Conservation (phyloP, 768 basidiomycete species). For the Collybiopsis confluens region DNA sequence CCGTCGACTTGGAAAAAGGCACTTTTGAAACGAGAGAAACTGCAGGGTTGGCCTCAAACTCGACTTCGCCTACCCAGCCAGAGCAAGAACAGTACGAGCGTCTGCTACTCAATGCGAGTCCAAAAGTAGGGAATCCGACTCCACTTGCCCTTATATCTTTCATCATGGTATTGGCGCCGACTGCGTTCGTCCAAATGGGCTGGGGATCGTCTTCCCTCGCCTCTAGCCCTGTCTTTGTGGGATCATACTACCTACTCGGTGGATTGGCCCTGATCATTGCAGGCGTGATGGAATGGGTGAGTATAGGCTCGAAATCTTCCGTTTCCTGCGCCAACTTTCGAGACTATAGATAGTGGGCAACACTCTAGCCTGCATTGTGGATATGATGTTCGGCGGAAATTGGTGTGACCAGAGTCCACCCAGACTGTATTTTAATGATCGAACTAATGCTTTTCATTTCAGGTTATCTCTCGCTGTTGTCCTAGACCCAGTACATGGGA, state of each 20-base stretch:
- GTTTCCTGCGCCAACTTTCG: not conserved
- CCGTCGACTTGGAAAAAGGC: conserved; percentile 14
- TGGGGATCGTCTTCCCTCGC: conserved; percentile 14
- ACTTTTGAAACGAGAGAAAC: conserved; percentile 5
- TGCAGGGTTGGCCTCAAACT: not conserved
- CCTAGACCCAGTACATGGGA: conserved; percentile 12
- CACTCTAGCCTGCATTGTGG: conserved; percentile 17
- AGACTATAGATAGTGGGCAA: conserved; percentile 15
- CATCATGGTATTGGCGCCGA: conserved; percentile 15
- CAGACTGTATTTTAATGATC: not conserved
- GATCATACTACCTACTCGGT: conserved; percentile 15
- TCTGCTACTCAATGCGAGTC: not conserved
- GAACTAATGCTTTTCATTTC: not conserved
- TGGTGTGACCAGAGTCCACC: conserved; percentile 6
- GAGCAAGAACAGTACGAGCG: conserved; percentile 10
- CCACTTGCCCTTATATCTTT: conserved; percentile 15
- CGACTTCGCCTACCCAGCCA: conserved; percentile 8
- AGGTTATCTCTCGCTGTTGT: conserved; percentile 14
- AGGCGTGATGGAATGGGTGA: conserved; percentile 17
- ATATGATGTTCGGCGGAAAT: conserved; percentile 14
- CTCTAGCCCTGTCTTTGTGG: conserved; percentile 11
- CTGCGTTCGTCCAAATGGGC: conserved; percentile 13
- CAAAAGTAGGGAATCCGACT: conserved; percentile 14
- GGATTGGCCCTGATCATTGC: conserved; percentile 14
- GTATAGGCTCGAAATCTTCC: not conserved